phyloP scores from a whole-genome alignment of 139 green algal species.

The Volvox africanus region DNA sequence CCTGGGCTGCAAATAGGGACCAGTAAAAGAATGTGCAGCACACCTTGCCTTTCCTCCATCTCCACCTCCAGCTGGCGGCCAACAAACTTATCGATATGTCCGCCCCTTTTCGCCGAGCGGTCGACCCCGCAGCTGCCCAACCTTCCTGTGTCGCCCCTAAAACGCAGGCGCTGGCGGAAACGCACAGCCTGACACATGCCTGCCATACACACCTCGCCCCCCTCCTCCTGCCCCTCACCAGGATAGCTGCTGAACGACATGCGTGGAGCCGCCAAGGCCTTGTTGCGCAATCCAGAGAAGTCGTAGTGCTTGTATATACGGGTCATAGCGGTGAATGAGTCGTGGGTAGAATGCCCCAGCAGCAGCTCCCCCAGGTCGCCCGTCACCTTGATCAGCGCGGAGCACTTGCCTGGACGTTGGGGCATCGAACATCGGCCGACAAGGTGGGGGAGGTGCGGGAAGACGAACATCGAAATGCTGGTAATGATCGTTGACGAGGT shows the following conservation, averaged over 20 bases:
- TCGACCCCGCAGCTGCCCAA: too few relatives aligned
- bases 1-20: too few relatives aligned
- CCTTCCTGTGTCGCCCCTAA: too few relatives aligned
- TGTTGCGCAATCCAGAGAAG: constrained; percentile 42
- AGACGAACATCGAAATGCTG: too few relatives aligned
- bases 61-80: too few relatives aligned
- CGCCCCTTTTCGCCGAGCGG: too few relatives aligned
- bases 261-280: not conserved
- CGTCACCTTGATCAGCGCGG: constrained; percentile 74
- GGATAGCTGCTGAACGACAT: constrained; percentile 80
- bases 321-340: constrained; percentile 70
- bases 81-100: too few relatives aligned
- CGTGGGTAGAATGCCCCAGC: constrained; percentile 74
- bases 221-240: constrained; percentile 27
- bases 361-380: constrained; percentile 61
- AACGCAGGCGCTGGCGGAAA: too few relatives aligned
- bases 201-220: not conserved
- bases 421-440: not conserved
- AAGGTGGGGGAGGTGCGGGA: not conserved
- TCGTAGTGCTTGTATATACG: constrained; percentile 86
- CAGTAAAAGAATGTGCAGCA: too few relatives aligned
- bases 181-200: too few relatives aligned
- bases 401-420: constrained; percentile 64
- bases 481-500: too few relatives aligned
- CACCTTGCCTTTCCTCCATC: too few relatives aligned